Evolutionary conservation across 768 basidiomycete genomes (phyloP).

Genomic region (Lepiota brunneoincarnata): DNA sequence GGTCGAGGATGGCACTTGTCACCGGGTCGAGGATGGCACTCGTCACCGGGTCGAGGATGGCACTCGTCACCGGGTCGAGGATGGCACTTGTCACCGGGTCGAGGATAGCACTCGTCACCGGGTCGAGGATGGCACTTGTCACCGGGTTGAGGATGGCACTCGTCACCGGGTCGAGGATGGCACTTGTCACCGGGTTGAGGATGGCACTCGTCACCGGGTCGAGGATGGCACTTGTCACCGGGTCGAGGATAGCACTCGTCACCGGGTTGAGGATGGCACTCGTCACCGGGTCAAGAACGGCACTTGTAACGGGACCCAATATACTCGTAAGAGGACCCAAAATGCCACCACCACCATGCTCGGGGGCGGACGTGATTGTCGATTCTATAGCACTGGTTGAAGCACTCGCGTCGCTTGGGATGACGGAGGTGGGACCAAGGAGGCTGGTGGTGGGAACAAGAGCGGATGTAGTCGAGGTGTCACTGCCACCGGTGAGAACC

Average conservation of each 20-base stretch:
- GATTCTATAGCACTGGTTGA: no score
- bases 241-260: neutral
- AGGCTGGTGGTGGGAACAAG: neutral
- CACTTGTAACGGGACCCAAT: neutral
- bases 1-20: neutral
- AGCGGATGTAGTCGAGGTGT: neutral
- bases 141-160: no score
- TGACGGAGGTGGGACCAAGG: neutral
- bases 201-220: neutral
- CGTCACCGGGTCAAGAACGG: neutral
- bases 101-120: constrained; percentile 1
- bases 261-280: neutral
- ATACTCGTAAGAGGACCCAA: neutral
- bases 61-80: neutral
- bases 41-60: neutral
- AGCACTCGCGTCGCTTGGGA: no score
- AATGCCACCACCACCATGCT: neutral
- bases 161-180: no score
- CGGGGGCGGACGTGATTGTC: neutral
- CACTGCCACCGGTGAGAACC: neutral
- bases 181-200: no score
- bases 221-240: neutral
- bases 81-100: neutral
- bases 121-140: neutral
- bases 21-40: neutral